Evolutionary conservation across 2,329 filamentous ascomycete species (phyloP), one percentile per base, ranked within the genome.

Genomic region (Pestalotiopsis sp.): DNA sequence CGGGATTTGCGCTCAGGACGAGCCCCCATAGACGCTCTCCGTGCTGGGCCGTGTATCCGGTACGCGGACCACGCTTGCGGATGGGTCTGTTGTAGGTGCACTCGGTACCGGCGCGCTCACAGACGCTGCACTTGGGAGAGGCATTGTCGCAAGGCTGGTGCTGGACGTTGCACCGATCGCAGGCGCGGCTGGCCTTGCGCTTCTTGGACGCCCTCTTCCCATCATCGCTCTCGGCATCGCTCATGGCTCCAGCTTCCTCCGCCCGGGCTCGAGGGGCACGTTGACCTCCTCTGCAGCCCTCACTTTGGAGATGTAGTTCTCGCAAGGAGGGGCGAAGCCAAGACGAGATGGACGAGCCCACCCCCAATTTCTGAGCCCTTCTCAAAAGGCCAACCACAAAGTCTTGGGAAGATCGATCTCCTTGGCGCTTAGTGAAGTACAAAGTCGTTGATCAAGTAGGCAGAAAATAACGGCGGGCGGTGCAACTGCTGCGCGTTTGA

Each of bases 121-220:
- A 84, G 56, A 83, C 82, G 71, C 81, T 78, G 70, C 82, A 84
- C 59, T 81, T 79, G n/a, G 82, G 82, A 58, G 77, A 74, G 62
- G 80, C 81, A 69, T 84, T 84, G 73, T 84, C 82, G 72, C 82
- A 84, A 5, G 82, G 81, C 73, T 83, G 81, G 69, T 83, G 82
- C 72, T 83, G 82, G 65, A 81, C 79, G 69, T 83, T 82, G 69
- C 81, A 83, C 60, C 81, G 82, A 74, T 83, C 82, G 74, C 81
- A 83, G 65, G 75, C 76, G 40, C 75, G 75, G 62, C 75, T 77
- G 48, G 76, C 75, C 73, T 77, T 78, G 68, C 75, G 74, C 71
- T 78, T 77, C 70, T 82, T 84, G 67, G 65, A 70, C 59, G 69
- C 64, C 68, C 71, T 74, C 76, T 73, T 73, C 68, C 71, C 75